Base-by-base conservation (phyloP, 2,329 filamentous ascomycete species). In the Falciphora oryzae region DNA sequence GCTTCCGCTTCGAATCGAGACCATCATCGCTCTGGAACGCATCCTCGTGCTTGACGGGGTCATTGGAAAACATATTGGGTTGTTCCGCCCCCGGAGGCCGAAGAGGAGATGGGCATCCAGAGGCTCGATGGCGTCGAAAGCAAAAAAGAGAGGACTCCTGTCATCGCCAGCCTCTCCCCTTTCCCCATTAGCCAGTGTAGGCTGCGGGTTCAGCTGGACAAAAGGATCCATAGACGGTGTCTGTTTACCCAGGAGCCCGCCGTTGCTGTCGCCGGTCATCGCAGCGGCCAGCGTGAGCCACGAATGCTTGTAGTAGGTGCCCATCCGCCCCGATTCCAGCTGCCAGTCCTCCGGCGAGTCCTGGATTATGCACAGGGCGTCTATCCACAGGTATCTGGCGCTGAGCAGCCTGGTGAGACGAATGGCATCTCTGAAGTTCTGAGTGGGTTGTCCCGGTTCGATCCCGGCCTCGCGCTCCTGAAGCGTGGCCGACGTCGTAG, bases 331-430 rank as follows among this genome's bases (percentile, higher is more conserved):
- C 8, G 63, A 66, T 11, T 69, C 66, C 6, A n/a, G 29, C 4
- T 56, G 32, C 66, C 67, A 69, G 60, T 74, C 72, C 1, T 67
- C 60, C 1, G 28, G n/a, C 5, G 57, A 59, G 59, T 71, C 68
- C 63, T 75, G 73, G 25, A 73, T 56, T 22, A 75, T 75, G 63
- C 72, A 75, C 1, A 75, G 65, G 1, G 70, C 67, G 63, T 75
- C 71, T 10, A 74, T 69, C 73, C 71, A 74, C 1, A 74, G 53
- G 59, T 72, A 73, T 14, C 65, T 65, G 8, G 72, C 59, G 4
- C 66, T 66, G 1, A 74, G 66, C 50, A 56, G 28, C 10, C 63
- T 59, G 4, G 63, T 44, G 18, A 64, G 53, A 8, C 14, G 22
- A 44, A 64, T 57, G 50, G 63, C 63, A 44, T 64, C 63, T 16